phyloP scores from a whole-genome alignment of 495 filamentous ascomycete species.

The Paragyromitra xinjiangensis region DNA sequence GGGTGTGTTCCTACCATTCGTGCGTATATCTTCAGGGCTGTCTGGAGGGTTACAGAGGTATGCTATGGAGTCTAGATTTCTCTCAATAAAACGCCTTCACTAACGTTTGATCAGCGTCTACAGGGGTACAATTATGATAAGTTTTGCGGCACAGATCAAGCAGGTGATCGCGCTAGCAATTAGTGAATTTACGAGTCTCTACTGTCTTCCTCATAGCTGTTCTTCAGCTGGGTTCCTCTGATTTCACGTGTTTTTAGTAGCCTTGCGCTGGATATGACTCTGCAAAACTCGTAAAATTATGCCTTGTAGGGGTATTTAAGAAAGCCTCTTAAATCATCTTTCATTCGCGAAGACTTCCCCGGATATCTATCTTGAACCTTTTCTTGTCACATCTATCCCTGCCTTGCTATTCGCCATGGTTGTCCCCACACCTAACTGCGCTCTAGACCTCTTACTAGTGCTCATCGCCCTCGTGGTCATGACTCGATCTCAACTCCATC shows the following conservation, averaged over 20 bases:
- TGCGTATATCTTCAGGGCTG: not conserved
- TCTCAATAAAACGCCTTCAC: not conserved
- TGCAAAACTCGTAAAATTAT: not conserved
- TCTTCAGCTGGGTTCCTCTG: not conserved
- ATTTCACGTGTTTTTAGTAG: not conserved
- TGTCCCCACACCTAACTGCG: not conserved
- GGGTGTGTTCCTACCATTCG: not conserved
- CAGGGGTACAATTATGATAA: conserved; percentile 1
- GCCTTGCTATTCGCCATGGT: not conserved
- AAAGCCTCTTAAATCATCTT: not conserved
- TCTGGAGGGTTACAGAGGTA: not conserved
- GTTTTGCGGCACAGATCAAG: not conserved
- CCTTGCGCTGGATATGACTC: not conserved
- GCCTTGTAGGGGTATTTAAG: not conserved
- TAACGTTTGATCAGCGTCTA: too few species aligned
- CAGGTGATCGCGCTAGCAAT: conserved; percentile 3
- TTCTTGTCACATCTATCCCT: not conserved
- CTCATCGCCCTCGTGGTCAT: not conserved
- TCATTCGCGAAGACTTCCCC: not conserved
- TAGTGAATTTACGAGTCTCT: not conserved
- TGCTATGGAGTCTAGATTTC: not conserved
- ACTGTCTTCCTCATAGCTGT: not conserved
- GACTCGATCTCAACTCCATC: not conserved
- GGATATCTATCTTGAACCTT: not conserved
- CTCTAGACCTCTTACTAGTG: not conserved